Evolutionary conservation across 1,139 yeast genomes (phyloP).

Genomic region (Geotrichum citri-aurantii): DNA sequence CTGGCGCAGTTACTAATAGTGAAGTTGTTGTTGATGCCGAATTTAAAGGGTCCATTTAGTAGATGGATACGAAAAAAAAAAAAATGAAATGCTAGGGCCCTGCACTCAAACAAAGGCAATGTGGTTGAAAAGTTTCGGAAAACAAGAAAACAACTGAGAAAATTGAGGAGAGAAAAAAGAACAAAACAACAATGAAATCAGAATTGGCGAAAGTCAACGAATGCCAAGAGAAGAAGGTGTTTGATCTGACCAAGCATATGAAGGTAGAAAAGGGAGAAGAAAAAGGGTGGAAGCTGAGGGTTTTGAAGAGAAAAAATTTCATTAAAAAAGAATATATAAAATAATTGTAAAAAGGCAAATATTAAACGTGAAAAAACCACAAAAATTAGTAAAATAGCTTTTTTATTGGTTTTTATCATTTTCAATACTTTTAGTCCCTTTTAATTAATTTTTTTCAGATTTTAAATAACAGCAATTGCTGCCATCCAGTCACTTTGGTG

Average conservation of each 20-base stretch:
- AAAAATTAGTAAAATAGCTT: neutral
- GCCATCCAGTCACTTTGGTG: neutral
- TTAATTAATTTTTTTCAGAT: neutral
- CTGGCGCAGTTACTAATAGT: neutral
- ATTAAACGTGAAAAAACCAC: neutral
- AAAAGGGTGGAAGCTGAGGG: neutral
- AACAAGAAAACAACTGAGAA: neutral
- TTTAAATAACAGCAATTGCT: neutral
- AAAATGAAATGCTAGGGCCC: neutral
- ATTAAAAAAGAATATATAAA: neutral
- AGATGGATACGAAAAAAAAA: neutral
- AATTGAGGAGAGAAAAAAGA: neutral
- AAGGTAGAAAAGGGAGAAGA: neutral
- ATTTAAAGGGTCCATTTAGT: neutral
- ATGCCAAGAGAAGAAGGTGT: no score
- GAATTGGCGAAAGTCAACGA: neutral
- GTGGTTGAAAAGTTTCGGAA: neutral
- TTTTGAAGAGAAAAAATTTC: neutral
- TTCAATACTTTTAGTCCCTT: neutral
- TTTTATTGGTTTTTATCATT: neutral
- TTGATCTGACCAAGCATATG: no score
- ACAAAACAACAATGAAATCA: neutral
- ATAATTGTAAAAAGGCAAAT: neutral
- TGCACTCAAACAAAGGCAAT: neutral
- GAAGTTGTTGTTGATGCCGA: neutral